Evolutionary conservation across 768 basidiomycete species (phyloP), one percentile per base, ranked within the genome.

Genomic region (Ephemerocybe angulata): DNA sequence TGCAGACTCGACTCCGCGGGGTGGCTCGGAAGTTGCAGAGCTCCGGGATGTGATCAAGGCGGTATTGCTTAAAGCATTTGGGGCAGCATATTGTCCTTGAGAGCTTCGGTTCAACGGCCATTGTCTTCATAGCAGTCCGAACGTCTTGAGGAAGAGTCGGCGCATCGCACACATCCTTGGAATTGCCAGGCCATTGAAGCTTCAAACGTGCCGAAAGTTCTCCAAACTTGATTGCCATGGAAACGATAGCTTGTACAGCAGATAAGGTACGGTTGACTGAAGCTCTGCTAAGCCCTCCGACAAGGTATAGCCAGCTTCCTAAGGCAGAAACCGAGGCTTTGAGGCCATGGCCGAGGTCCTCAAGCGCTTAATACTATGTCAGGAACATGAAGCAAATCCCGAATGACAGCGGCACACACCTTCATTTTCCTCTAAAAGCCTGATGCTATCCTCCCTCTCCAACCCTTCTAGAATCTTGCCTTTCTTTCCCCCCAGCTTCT

Each of bases 31-130:
- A 55, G 15, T 24, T 13, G 42, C 63, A 64, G 6, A 28, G 29
- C 40, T 50, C 11, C 3, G 44, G 53, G 5, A 54, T 3, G 10
- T 37, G 4, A 11, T 25, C 29, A 3, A 54, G 28, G 4, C 19
- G 19, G 38, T 47, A 54, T 8, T 7, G 24, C 13, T 7, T 47
- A 17, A 47, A 47, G 53, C 63, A 65, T 41, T 55, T 58, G 19
- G 63, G 63, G 31, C 63, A 65, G 35, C 54, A 58, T 7, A 65
- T 51, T 4, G 54, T 58, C 1, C 60, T 59, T 12, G 40, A 24
- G 24, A 65, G 54, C 2, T 25, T 38, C 7, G 63, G 63, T 30
- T 65, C 60, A 25, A 65, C 27, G 6, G 49, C 47, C 15, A 62
- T 50, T 1, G 43, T 29, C 10, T 52, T 42, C 35, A 60, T 57